Conservation (phyloP, 2,329 filamentous ascomycete species). For the Microcera coccophila region DNA sequence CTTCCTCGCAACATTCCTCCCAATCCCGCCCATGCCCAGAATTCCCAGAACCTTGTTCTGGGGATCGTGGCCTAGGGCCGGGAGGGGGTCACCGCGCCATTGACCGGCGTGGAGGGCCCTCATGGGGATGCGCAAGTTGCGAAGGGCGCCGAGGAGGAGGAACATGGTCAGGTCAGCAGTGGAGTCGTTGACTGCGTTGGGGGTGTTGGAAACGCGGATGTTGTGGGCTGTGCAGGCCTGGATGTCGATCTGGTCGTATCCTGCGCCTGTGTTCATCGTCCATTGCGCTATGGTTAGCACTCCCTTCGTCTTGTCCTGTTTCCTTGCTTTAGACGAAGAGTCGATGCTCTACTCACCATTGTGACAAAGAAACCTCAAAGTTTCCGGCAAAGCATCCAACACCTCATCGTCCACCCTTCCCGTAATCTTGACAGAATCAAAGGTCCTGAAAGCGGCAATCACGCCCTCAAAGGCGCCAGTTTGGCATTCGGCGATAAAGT, state of each 20-base stretch:
- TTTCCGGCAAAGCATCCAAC: conserved; percentile 49
- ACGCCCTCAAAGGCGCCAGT: conserved; percentile 61
- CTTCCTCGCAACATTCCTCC: conserved; percentile 69
- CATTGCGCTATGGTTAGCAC: too few relatives aligned
- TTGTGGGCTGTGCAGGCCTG: conserved; percentile 61
- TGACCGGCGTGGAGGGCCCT: conserved; percentile 58
- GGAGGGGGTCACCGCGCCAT: conserved; percentile 57
- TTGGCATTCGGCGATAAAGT: conserved; percentile 66
- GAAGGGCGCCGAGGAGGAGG: conserved; percentile 71
- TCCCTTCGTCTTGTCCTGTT: background rate
- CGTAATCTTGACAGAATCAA: conserved; percentile 60
- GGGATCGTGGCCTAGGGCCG: conserved; percentile 67
- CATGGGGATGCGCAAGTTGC: conserved; percentile 67
- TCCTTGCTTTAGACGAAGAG: background rate
- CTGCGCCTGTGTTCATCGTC: too few relatives aligned
- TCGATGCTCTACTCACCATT: conserved; percentile 50
- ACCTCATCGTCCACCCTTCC: conserved; percentile 69
- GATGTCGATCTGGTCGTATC: conserved; percentile 78
- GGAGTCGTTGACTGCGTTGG: conserved; percentile 71
- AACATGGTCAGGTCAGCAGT: conserved; percentile 79
- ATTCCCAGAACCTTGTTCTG: conserved; percentile 74
- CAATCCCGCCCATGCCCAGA: conserved; percentile 80
- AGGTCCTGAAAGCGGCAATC: conserved; percentile 65
- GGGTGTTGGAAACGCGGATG: conserved; percentile 72
- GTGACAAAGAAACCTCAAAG: conserved; percentile 54